Conservation (phyloP, 805 yeast genomes). For the Komagataella pseudopastoris region DNA sequence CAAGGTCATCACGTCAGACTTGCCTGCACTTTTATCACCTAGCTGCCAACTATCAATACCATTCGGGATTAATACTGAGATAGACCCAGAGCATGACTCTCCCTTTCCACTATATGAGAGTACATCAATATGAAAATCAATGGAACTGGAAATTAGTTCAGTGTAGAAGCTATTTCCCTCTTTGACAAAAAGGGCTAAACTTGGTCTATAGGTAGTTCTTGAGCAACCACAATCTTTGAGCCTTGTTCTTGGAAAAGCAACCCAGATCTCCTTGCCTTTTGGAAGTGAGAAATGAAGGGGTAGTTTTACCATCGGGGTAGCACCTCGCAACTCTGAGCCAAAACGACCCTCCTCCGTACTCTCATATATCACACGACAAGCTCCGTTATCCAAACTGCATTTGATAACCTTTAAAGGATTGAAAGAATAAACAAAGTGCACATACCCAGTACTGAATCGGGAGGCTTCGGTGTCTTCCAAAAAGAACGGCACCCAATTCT, state of each 20-base stretch:
- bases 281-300: slow-evolving; percentile 5
- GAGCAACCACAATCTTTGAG: slow-evolving; percentile 25
- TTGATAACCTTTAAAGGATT: slow-evolving; percentile 7
- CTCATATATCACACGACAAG: slow-evolving; percentile 4
- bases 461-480: slow-evolving; percentile 4
- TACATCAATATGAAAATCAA: slow-evolving; percentile 23
- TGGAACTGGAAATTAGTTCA: slow-evolving; percentile 14
- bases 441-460: slow-evolving; percentile 2
- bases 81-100: slow-evolving; percentile 9
- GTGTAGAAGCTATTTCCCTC: slow-evolving; percentile 12
- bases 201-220: slow-evolving; percentile 23
- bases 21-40: not conserved
- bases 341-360: slow-evolving; percentile 1
- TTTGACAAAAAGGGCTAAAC: slow-evolving; percentile 14
- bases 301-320: slow-evolving; percentile 6
- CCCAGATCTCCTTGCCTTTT: slow-evolving; percentile 13
- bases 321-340: slow-evolving; percentile 4
- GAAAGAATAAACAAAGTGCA: slow-evolving; percentile 6
- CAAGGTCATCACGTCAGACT: slow-evolving; percentile 18
- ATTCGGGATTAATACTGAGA: slow-evolving; percentile 30
- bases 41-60: slow-evolving; percentile 27
- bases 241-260: slow-evolving; percentile 27
- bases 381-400: slow-evolving; percentile 6
- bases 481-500: slow-evolving; percentile 16
- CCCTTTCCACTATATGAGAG: slow-evolving; percentile 13